phyloP scores from a whole-genome alignment of 2,329 filamentous ascomycete species.

The Thelonectria blattea region DNA sequence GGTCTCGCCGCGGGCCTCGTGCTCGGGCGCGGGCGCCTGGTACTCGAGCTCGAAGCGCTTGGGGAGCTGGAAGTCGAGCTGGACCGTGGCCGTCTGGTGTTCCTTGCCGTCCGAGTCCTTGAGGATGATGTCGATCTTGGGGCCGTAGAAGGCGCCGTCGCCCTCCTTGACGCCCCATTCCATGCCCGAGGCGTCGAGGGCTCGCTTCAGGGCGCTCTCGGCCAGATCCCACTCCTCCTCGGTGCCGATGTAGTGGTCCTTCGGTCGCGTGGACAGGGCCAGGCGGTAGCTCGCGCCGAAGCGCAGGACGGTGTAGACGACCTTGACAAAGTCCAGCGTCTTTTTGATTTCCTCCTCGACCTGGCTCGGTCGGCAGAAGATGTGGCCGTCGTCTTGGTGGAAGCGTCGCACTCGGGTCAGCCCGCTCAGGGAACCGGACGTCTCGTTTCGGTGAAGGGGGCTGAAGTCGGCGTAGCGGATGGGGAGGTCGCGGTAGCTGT shows the following conservation, averaged over 20 bases:
- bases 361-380: constrained; percentile 82
- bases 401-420: constrained; percentile 85
- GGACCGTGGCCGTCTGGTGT: constrained; percentile 87
- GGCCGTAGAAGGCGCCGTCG: constrained; percentile 89
- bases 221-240: constrained; percentile 65
- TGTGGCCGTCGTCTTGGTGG: constrained; percentile 90
- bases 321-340: constrained; percentile 75
- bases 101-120: constrained; percentile 82
- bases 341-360: constrained; percentile 75
- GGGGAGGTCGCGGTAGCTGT: constrained; percentile 81
- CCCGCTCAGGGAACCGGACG: constrained; percentile 80
- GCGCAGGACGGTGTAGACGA: constrained; percentile 72
- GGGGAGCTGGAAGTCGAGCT: constrained; percentile 88
- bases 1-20: constrained; percentile 60
- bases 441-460: constrained; percentile 84
- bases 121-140: constrained; percentile 88
- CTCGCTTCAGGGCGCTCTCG: constrained; percentile 48
- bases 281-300: constrained; percentile 74
- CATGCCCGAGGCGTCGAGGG: constrained; percentile 69
- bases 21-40: constrained; percentile 68
- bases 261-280: constrained; percentile 78
- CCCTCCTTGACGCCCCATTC: constrained; percentile 78
- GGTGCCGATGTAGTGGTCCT: constrained; percentile 78
- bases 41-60: constrained; percentile 82
- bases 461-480: constrained; percentile 88